These are phyloP conservation scores for Cicer chorassanicum DNA, from an alignment of 306 rosid species.

Conservation along the genomic window DNA sequence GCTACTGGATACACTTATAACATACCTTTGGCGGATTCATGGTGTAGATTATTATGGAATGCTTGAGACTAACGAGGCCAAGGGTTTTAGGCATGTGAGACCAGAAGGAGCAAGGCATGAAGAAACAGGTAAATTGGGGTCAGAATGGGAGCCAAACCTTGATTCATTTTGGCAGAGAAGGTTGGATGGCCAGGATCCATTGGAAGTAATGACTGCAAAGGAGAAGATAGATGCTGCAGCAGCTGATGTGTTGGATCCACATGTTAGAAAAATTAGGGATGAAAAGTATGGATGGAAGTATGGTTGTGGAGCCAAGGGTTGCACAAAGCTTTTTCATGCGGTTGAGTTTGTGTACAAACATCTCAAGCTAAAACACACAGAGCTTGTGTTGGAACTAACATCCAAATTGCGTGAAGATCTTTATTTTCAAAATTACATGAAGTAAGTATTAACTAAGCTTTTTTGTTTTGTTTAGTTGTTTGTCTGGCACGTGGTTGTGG, in stretches of 20 bases:
- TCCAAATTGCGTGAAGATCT: conserved; percentile 89
- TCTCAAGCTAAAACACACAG: conserved; percentile 91
- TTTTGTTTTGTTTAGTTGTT: conserved; percentile 1
- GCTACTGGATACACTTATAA: conserved; percentile 86
- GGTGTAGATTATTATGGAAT: conserved; percentile 94
- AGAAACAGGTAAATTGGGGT: conserved; percentile 56
- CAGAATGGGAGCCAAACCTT: conserved; percentile 90
- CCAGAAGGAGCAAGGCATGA: conserved; percentile 65
- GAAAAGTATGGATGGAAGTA: conserved; percentile 99
- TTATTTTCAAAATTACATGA: conserved; percentile 94
- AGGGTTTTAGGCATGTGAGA: conserved; percentile 93
- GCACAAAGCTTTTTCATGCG: conserved; percentile 98
- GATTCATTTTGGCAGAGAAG: conserved; percentile 87
- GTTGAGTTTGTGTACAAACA: conserved; percentile 95
- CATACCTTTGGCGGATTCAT: conserved; percentile 97
- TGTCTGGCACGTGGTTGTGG: conserved; percentile 21
- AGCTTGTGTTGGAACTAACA: conserved; percentile 81
- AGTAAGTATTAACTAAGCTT: conserved; percentile 60
- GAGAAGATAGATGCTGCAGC: conserved; percentile 97
- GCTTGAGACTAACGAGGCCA: conserved; percentile 81
- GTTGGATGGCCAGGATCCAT: conserved; percentile 85
- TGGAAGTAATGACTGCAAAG: conserved; percentile 95
- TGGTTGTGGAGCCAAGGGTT: conserved; percentile 99
- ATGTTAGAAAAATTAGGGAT: conserved; percentile 94
- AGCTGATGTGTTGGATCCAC: conserved; percentile 79